phyloP scores from a whole-genome alignment of 1,284 basidiomycete species.

The Boletus putidus region DNA sequence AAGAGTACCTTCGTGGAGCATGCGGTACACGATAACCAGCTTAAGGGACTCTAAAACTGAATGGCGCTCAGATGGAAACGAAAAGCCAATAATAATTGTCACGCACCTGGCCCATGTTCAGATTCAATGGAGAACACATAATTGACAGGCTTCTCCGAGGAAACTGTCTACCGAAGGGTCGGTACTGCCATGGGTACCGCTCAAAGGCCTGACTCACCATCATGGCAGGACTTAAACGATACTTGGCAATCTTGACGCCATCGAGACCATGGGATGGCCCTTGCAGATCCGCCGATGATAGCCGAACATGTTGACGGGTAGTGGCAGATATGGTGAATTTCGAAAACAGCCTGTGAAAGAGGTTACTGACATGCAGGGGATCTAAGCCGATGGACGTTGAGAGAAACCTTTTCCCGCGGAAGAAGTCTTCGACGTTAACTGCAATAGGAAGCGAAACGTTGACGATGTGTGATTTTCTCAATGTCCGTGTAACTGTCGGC shows the following conservation, averaged over 20 bases:
- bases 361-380: constrained; percentile 2
- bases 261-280: constrained; percentile 45
- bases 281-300: constrained; percentile 57
- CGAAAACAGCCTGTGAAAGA: constrained; percentile 62
- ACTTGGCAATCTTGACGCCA: constrained; percentile 53
- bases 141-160: constrained; percentile 65
- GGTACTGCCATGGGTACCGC: not conserved
- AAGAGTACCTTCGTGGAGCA: constrained; percentile 67
- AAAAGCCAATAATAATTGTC: not conserved
- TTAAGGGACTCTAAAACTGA: constrained; percentile 62
- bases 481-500: constrained; percentile 50
- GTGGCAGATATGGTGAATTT: constrained; percentile 78
- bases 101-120: constrained; percentile 54
- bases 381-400: not conserved
- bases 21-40: constrained; percentile 67
- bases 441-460: constrained; percentile 70
- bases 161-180: constrained; percentile 54
- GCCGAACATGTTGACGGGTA: constrained; percentile 68
- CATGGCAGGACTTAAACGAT: constrained; percentile 44
- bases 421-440: constrained; percentile 86
- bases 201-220: constrained; percentile 38
- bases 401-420: constrained; percentile 63
- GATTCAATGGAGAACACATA: constrained; percentile 74
- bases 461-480: constrained; percentile 56
- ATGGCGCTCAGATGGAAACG: constrained; percentile 10